A percentile compares a stretch with the other conserved stretches of the same genome.
Evolutionary conservation across 805 yeast genomes (phyloP).

Genomic region (Deakozyma indianensis): DNA sequence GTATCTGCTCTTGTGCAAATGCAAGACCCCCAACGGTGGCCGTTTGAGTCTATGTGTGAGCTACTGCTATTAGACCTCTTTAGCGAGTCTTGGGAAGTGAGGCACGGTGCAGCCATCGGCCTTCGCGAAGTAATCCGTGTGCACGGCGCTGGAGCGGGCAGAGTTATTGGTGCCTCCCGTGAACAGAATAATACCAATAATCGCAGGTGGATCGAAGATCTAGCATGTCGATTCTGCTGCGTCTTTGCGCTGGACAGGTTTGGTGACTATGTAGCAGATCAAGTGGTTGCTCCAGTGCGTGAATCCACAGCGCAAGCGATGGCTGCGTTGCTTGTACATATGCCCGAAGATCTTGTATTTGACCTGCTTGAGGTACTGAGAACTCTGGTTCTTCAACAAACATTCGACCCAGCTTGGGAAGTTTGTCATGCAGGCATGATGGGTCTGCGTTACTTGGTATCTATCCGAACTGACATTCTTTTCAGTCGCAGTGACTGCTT

Average conservation of each 20-base stretch:
- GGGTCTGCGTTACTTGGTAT: conserved; percentile 82
- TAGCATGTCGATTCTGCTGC: conserved; percentile 72
- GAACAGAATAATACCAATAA: conserved; percentile 56
- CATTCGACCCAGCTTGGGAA: conserved; percentile 68
- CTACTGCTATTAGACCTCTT: conserved; percentile 64
- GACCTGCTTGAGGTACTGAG: conserved; percentile 53
- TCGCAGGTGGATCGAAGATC: conserved; percentile 62
- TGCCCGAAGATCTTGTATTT: conserved; percentile 43
- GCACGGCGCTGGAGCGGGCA: conserved; percentile 79
- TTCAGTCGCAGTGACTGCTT: conserved; percentile 41
- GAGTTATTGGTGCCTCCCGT: conserved; percentile 47
- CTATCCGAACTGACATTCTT: conserved; percentile 72
- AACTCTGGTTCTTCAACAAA: conserved; percentile 50
- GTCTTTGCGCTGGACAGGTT: conserved; percentile 86
- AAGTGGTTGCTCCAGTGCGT: conserved; percentile 95
- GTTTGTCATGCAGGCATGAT: conserved; percentile 97
- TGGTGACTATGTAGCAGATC: conserved; percentile 94
- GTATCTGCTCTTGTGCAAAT: conserved; percentile 55
- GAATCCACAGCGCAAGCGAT: conserved; percentile 93
- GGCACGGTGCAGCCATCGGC: conserved; percentile 94
- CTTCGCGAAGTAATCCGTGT: conserved; percentile 69
- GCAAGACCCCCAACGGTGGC: conserved; percentile 72
- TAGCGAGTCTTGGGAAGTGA: conserved; percentile 79
- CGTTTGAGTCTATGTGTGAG: conserved; percentile 85
- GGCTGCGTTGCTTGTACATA: conserved; percentile 74